These are phyloP conservation scores for Pogostemon cablin DNA, from an alignment of 257 asterid genomes.

Conservation along the genomic window DNA sequence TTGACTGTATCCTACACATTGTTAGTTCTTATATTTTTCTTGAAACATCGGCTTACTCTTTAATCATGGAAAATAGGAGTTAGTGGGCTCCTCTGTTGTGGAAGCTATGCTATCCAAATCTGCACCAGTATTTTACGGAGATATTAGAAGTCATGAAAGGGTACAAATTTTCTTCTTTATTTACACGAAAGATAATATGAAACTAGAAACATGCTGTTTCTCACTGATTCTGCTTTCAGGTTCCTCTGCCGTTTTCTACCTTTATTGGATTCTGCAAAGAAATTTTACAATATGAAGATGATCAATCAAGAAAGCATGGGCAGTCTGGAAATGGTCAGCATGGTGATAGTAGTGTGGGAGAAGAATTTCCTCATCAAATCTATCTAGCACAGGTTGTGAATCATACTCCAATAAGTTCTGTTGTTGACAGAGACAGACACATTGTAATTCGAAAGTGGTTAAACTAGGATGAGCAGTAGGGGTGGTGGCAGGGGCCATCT, in stretches of 20 bases:
- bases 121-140: slow-evolving; percentile 88
- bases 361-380: slow-evolving; percentile 68
- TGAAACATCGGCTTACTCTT: slow-evolving; percentile 24
- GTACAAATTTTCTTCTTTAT: slow-evolving; percentile 42
- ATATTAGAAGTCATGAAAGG: slow-evolving; percentile 95
- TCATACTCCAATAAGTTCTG: slow-evolving; percentile 15
- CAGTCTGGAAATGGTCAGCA: slow-evolving; percentile 38
- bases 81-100: slow-evolving; percentile 61
- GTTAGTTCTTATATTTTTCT: slow-evolving; percentile 23
- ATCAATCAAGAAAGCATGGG: slow-evolving; percentile 41
- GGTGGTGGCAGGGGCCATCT: slow-evolving; percentile 6
- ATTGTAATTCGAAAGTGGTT: neutral
- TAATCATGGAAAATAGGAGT: slow-evolving; percentile 52
- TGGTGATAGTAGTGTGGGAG: slow-evolving; percentile 37
- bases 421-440: neutral
- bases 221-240: slow-evolving; percentile 46
- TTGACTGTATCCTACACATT: slow-evolving; percentile 11
- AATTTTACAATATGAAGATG: slow-evolving; percentile 41
- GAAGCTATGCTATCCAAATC: slow-evolving; percentile 91
- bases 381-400: slow-evolving; percentile 88
- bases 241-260: slow-evolving; percentile 70
- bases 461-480: neutral
- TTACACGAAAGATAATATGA: neutral
- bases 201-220: slow-evolving; percentile 14
- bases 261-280: slow-evolving; percentile 82